Evolutionary conservation across 306 rosid genomes (phyloP).

Genomic region (Rosa chinensis): DNA sequence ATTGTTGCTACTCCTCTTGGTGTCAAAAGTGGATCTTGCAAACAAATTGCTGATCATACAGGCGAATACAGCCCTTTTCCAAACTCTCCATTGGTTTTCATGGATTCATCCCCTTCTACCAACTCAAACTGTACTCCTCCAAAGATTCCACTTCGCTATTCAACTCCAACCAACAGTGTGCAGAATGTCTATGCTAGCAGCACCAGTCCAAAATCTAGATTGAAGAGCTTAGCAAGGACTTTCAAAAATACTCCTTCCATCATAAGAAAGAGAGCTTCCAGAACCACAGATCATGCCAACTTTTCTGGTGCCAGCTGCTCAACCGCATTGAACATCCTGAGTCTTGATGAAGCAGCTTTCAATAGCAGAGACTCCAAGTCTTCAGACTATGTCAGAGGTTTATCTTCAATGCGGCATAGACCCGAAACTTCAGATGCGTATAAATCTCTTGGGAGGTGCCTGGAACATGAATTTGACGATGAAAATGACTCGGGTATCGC

Average conservation of each 20-base stretch:
- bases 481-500: conserved; percentile 12
- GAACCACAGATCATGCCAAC: conserved; percentile 14
- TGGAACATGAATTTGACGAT: conserved; percentile 30
- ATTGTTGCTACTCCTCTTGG: conserved; percentile 1
- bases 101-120: background rate
- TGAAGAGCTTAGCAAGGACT: conserved; percentile 51
- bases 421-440: conserved; percentile 12
- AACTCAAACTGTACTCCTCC: background rate
- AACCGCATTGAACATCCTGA: background rate
- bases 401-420: conserved; percentile 16
- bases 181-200: background rate
- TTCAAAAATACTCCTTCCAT: conserved; percentile 57
- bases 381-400: conserved; percentile 13
- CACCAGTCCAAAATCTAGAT: conserved; percentile 43
- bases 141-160: conserved; percentile 3
- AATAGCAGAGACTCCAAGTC: conserved; percentile 5
- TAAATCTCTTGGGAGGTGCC: conserved; percentile 32
- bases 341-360: background rate
- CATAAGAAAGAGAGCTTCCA: conserved; percentile 46
- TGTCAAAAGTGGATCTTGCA: background rate
- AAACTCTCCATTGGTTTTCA: conserved; percentile 8
- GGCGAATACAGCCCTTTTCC: background rate
- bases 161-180: conserved; percentile 21
- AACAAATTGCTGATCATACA: conserved; percentile 10
- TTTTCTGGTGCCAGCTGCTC: conserved; percentile 15